These are phyloP conservation scores for Kernera saxatilis DNA, from an alignment of 345 rosid species.

Conservation along the genomic window DNA sequence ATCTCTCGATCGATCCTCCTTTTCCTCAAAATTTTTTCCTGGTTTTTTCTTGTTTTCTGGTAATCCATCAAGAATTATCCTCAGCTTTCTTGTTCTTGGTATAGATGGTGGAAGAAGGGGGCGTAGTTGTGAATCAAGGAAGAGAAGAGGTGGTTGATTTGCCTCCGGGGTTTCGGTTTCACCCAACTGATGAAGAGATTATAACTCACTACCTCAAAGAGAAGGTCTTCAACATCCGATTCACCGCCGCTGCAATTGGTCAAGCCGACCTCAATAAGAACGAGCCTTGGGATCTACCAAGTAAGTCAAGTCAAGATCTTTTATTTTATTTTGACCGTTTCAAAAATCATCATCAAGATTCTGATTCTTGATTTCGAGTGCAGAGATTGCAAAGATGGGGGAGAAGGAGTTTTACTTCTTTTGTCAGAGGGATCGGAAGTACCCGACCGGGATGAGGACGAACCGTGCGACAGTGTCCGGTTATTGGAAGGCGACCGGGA, in stretches of 20 bases:
- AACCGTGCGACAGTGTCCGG: slow-evolving; percentile 91
- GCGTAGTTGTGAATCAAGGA: slow-evolving; percentile 52
- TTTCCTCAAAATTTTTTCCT: not conserved
- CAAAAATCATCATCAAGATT: slow-evolving; percentile 1
- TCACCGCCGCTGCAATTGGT: slow-evolving; percentile 65
- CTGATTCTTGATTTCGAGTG: slow-evolving; percentile 16
- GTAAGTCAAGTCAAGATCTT: slow-evolving; percentile 40
- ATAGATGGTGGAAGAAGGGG: slow-evolving; percentile 41
- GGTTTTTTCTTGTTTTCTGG: not conserved
- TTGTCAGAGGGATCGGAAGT: slow-evolving; percentile 85
- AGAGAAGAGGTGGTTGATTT: slow-evolving; percentile 52
- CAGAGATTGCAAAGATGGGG: slow-evolving; percentile 94
- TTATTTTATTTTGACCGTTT: not conserved
- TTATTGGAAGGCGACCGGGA: slow-evolving; percentile 98
- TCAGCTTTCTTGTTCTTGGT: not conserved
- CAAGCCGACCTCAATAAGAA: slow-evolving; percentile 88
- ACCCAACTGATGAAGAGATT: slow-evolving; percentile 93
- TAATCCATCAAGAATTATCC: not conserved
- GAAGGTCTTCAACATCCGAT: slow-evolving; percentile 55
- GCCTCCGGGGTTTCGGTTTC: slow-evolving; percentile 94
- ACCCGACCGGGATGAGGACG: slow-evolving; percentile 97
- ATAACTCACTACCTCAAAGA: slow-evolving; percentile 59
- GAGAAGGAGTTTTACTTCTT: slow-evolving; percentile 95
- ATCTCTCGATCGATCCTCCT: not conserved
- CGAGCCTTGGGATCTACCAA: slow-evolving; percentile 94